Evolutionary conservation across 2,329 filamentous ascomycete genomes (phyloP).

Genomic region (Cladophialophora psammophila): DNA sequence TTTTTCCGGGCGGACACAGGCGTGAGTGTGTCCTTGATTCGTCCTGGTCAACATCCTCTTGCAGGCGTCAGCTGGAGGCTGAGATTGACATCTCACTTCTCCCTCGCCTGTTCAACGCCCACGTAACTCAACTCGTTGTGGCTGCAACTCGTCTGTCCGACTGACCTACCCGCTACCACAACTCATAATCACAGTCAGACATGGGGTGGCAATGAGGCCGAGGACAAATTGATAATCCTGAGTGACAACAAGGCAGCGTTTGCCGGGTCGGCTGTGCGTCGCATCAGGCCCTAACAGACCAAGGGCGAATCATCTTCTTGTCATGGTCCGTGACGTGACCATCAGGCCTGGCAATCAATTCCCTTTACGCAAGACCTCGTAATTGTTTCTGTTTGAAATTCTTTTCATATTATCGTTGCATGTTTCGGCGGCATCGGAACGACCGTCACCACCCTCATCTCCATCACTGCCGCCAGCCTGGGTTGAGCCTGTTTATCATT

Average conservation of each 20-base stretch:
- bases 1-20: not conserved
- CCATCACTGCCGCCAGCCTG: not conserved
- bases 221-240: not conserved
- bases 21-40: not conserved
- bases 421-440: slow-evolving; percentile 4
- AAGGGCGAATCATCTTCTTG: too few species aligned
- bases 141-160: not conserved
- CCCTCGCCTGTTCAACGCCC: not conserved
- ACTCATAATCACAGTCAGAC: not conserved
- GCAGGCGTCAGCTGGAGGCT: not conserved
- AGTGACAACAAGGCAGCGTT: not conserved
- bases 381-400: not conserved
- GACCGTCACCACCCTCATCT: not conserved
- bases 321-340: not conserved
- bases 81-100: not conserved
- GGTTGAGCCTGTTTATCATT: not conserved
- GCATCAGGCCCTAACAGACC: slow-evolving; percentile 2
- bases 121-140: not conserved
- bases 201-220: not conserved
- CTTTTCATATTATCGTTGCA: not conserved
- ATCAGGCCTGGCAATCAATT: not conserved
- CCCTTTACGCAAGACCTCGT: too few species aligned
- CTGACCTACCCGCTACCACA: not conserved
- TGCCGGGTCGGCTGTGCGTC: not conserved
- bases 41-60: not conserved